Conservation (phyloP, 495 filamentous ascomycete genomes). For the Talaromyces thailandensis region DNA sequence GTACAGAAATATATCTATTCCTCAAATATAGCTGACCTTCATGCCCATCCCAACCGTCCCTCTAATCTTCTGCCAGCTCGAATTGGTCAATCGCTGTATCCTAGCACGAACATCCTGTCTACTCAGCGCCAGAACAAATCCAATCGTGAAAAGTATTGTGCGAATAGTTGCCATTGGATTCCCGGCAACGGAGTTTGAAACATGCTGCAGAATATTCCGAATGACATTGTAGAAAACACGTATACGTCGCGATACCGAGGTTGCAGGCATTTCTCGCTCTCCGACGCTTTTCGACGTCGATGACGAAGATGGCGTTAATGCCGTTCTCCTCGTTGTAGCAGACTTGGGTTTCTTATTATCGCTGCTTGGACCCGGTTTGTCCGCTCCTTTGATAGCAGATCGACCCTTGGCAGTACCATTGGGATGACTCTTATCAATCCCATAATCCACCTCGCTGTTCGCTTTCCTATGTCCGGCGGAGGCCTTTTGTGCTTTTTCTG, state of each 20-base stretch:
- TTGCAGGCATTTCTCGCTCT: slow-evolving; percentile 27
- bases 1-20: neutral
- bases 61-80: slow-evolving; percentile 74
- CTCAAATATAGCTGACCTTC: slow-evolving; percentile 89
- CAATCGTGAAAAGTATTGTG: slow-evolving; percentile 72
- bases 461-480: slow-evolving; percentile 32
- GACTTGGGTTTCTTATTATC: slow-evolving; percentile 15
- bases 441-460: slow-evolving; percentile 46
- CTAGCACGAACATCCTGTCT: slow-evolving; percentile 67
- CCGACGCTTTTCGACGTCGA: slow-evolving; percentile 28
- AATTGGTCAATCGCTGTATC: slow-evolving; percentile 53
- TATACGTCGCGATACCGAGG: slow-evolving; percentile 21
- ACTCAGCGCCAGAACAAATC: slow-evolving; percentile 68
- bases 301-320: slow-evolving; percentile 21
- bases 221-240: slow-evolving; percentile 38
- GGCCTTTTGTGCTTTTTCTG: slow-evolving; percentile 34
- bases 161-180: slow-evolving; percentile 70
- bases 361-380: slow-evolving; percentile 16
- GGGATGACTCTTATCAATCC: slow-evolving; percentile 36
- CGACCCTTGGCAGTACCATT: slow-evolving; percentile 28
- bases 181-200: slow-evolving; percentile 51
- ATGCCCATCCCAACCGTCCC: slow-evolving; percentile 92
- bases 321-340: slow-evolving; percentile 17
- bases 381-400: slow-evolving; percentile 16
- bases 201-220: slow-evolving; percentile 51